phyloP scores from a whole-genome alignment of 306 rosid species.

The Astragalus membranaceus region DNA sequence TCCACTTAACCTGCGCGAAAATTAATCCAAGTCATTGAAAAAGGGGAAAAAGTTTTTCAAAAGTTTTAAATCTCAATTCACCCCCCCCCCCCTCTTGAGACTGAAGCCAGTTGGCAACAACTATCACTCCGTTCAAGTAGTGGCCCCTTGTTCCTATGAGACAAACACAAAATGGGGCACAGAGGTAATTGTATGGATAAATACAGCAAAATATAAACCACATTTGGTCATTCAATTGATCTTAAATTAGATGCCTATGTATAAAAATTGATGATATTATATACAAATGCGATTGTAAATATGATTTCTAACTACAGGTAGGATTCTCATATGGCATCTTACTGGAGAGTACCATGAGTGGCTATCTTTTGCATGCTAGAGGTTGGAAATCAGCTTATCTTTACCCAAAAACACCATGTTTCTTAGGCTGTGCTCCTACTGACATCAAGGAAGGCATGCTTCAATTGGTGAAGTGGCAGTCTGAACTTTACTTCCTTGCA shows the following conservation, averaged over 20 bases:
- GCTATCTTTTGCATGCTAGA: constrained; percentile 32
- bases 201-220: not conserved
- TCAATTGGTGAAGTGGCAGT: constrained; percentile 32
- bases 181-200: constrained; percentile 8
- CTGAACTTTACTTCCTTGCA: constrained; percentile 26
- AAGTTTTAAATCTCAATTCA: too few species aligned
- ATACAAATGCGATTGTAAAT: too few species aligned
- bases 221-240: not conserved
- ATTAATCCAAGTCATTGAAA: too few species aligned
- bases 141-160: constrained; percentile 36
- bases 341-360: constrained; percentile 29
- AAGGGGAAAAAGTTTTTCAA: too few species aligned
- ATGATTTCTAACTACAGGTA: not conserved
- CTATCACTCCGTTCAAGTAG: too few species aligned
- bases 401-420: constrained; percentile 36
- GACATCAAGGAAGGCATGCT: constrained; percentile 38
- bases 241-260: not conserved
- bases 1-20: too few species aligned
- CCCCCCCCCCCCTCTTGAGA: too few species aligned
- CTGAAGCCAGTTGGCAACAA: too few species aligned
- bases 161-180: constrained; percentile 39
- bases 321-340: constrained; percentile 36
- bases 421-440: constrained; percentile 37
- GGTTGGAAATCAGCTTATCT: constrained; percentile 40
- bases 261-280: not conserved